Base-by-base conservation (phyloP, 345 rosid species). In the Gossypium turneri region DNA sequence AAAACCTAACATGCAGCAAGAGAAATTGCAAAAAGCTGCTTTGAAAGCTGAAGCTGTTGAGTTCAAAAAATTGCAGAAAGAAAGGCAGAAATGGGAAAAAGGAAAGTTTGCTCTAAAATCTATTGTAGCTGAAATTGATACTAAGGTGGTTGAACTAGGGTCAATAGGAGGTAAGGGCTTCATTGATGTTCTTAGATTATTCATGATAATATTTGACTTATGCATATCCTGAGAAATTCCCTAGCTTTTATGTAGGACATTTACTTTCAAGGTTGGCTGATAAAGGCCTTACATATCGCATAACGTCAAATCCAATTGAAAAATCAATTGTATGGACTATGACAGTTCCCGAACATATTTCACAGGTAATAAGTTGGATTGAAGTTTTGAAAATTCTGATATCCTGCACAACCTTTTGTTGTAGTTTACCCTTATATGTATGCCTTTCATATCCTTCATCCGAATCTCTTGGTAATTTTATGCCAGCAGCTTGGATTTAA, bases 301-400 rank as follows among this genome's bases (percentile, higher is more conserved):
- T 95, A 82, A 85, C 85, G 63, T 79, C 91, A 71, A 93, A 95
- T 83, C 89, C 91, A 59, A 81, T 95, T 79, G 91, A 89, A 85
- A 89, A 89, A 84, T 95, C 98, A 79, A 83, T 95, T 78, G 74
- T 89, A 64, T 95, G 98, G 98, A 86, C 89, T 77, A 87, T 95
- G 92, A 79, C 79, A 51, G 84, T 83, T 76, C 99, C 99, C 9
- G 96, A 93, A 76, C 80, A 85, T 63, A 75, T 93, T 79, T 85
- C 90, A 13, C 82, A 86, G 94, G 99, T 95, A 83, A 64, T 55
- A 69, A 69, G 27, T 25, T 75, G 71, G 73, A 25, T 34, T 72
- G 81, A 44, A 17, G 20, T 61, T 38, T 24, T 75, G 38, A 24
- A 17, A 47, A 22, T 29, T 29, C 27, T 64, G 62, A 55, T 41